phyloP scores from a whole-genome alignment of 2,329 filamentous ascomycete species.

The Alternaria infectoria region DNA sequence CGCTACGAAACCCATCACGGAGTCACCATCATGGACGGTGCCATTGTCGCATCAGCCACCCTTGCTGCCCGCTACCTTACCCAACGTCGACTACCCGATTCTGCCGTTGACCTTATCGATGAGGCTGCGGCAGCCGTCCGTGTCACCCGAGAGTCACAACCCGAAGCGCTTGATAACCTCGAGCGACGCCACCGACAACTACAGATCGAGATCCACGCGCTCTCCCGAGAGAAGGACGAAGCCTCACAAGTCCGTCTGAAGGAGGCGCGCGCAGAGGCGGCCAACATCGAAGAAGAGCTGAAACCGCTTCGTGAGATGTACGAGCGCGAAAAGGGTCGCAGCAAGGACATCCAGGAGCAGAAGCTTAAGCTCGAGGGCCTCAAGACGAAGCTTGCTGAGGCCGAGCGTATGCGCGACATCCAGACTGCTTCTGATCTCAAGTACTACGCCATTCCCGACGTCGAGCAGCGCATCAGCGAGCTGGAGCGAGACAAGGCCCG shows the following conservation, averaged over 20 bases:
- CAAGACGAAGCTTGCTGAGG: conserved; percentile 90
- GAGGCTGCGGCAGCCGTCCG: conserved; percentile 96
- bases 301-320: conserved; percentile 94
- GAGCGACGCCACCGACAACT: conserved; percentile 89
- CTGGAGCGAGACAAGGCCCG: conserved; percentile 81
- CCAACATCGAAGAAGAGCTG: conserved; percentile 92
- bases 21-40: conserved; percentile 93
- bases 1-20: conserved; percentile 98
- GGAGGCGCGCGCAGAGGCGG: conserved; percentile 85
- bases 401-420: conserved; percentile 85
- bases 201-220: conserved; percentile 95
- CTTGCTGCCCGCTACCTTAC: conserved; percentile 94
- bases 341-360: conserved; percentile 89
- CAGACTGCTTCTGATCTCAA: conserved; percentile 89
- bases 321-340: conserved; percentile 87
- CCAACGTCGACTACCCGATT: conserved; percentile 87
- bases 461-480: conserved; percentile 77
- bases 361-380: conserved; percentile 94
- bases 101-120: conserved; percentile 94
- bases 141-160: conserved; percentile 94
- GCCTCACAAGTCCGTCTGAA: conserved; percentile 83
- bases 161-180: conserved; percentile 92
- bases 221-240: conserved; percentile 93
- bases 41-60: conserved; percentile 88
- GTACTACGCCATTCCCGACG: conserved; percentile 96